These are phyloP conservation scores for Nemophila menziesii DNA, from an alignment of 257 asterid species.

Conservation along the genomic window DNA sequence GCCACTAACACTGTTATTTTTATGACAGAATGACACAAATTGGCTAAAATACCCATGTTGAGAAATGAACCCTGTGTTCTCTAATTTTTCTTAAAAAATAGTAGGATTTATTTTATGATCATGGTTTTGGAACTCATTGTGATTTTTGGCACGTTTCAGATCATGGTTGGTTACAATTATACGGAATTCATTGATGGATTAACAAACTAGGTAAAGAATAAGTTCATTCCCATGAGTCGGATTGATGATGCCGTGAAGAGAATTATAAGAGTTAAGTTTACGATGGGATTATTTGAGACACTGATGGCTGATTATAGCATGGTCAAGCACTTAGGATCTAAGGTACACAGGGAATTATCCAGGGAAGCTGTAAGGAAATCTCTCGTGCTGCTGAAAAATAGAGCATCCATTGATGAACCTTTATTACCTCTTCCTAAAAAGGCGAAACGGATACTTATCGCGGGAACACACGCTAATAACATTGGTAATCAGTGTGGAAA, in stretches of 20 bases:
- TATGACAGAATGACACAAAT: too few species aligned
- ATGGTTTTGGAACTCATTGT: background rate
- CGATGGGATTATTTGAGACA: conserved; percentile 25
- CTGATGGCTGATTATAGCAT: conserved; percentile 26
- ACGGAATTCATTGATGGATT: conserved; percentile 17
- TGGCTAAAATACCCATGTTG: too few species aligned
- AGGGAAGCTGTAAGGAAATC: conserved; percentile 40
- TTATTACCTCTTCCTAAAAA: conserved; percentile 42
- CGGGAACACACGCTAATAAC: conserved; percentile 45
- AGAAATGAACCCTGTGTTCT: too few species aligned
- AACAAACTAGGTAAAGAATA: conserved; percentile 13
- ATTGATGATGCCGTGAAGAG: conserved; percentile 30
- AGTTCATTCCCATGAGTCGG: conserved; percentile 23
- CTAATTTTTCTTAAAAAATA: too few species aligned
- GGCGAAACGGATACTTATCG: conserved; percentile 31
- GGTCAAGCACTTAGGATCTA: conserved; percentile 21
- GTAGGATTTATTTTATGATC: too few species aligned
- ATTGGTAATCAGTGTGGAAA: conserved; percentile 61
- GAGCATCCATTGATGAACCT: conserved; percentile 22
- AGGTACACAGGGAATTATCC: conserved; percentile 32
- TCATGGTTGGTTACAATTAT: conserved; percentile 17
- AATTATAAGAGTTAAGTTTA: conserved; percentile 26
- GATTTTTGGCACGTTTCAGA: conserved; percentile 8
- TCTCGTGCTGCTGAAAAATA: conserved; percentile 35
- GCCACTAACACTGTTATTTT: too few species aligned